phyloP scores from a whole-genome alignment of 2,329 filamentous ascomycete genomes.

The Harringtonia lauricola region DNA sequence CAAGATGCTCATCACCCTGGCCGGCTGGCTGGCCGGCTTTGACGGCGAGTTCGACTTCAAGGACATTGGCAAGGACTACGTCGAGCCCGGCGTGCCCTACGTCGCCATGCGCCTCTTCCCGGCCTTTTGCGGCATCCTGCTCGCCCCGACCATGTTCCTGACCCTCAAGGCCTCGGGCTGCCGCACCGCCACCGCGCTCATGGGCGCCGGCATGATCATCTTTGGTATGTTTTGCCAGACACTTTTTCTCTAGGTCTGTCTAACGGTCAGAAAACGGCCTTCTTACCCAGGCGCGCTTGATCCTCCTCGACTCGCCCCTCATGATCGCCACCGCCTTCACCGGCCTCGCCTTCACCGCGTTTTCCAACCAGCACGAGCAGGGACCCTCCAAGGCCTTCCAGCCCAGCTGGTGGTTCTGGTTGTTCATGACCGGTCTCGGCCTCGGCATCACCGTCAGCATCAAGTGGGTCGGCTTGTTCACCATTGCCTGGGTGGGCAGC shows the following conservation, averaged over 20 bases:
- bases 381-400: slow-evolving; percentile 82
- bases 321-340: slow-evolving; percentile 91
- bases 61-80: slow-evolving; percentile 97
- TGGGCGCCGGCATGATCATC: slow-evolving; percentile 79
- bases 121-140: slow-evolving; percentile 75
- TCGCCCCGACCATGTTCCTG: slow-evolving; percentile 88
- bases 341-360: slow-evolving; percentile 79
- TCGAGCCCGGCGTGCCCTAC: slow-evolving; percentile 90
- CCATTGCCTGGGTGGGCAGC: slow-evolving; percentile 92
- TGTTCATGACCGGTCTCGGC: slow-evolving; percentile 73
- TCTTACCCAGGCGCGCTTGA: slow-evolving; percentile 86
- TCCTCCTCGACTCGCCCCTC: slow-evolving; percentile 89
- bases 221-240: slow-evolving; percentile 57
- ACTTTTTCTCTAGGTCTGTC: not conserved
- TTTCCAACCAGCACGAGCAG: slow-evolving; percentile 93
- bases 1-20: slow-evolving; percentile 91
- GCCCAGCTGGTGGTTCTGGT: slow-evolving; percentile 96
- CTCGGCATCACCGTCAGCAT: slow-evolving; percentile 88
- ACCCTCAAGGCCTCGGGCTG: slow-evolving; percentile 87
- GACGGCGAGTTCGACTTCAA: slow-evolving; percentile 97
- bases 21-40: slow-evolving; percentile 90
- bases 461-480: slow-evolving; percentile 98
- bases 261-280: slow-evolving; percentile 88
- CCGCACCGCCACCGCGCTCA: slow-evolving; percentile 69
- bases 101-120: slow-evolving; percentile 95